Percentiles rank a stretch among this genome's conserved stretches.
These are phyloP conservation scores for Citrus unshiu DNA, from an alignment of 345 rosid genomes.

Conservation along the genomic window DNA sequence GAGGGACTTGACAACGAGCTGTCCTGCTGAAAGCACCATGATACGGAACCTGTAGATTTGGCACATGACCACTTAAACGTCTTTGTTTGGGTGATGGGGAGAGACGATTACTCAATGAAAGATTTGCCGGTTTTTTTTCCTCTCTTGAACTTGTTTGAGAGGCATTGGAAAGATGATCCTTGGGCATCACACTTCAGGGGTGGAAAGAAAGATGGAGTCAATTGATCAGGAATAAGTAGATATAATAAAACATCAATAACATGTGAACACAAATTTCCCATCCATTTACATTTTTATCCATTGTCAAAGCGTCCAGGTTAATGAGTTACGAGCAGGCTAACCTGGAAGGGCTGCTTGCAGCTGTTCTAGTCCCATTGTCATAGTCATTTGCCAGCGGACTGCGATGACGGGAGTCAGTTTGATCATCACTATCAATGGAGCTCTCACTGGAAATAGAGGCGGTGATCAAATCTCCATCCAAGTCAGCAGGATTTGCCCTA, in stretches of 20 bases:
- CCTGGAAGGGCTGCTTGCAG: constrained; percentile 46
- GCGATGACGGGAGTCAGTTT: constrained; percentile 28
- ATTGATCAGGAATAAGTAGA: constrained; percentile 11
- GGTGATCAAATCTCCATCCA: constrained; percentile 44
- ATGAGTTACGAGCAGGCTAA: constrained; percentile 19
- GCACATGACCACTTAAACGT: constrained; percentile 45
- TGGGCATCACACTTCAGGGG: constrained; percentile 34
- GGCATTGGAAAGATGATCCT: constrained; percentile 37
- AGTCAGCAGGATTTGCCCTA: constrained; percentile 34
- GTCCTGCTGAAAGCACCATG: constrained; percentile 51
- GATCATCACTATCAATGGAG: constrained; percentile 51
- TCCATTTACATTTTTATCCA: neutral
- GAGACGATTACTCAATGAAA: constrained; percentile 38
- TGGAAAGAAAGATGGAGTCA: constrained; percentile 8
- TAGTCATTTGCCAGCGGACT: constrained; percentile 49
- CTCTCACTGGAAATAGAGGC: constrained; percentile 49
- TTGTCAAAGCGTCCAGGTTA: neutral
- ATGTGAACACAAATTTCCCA: neutral
- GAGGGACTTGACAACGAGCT: constrained; percentile 83
- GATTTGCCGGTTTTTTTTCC: constrained; percentile 41
- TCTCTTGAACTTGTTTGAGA: constrained; percentile 37
- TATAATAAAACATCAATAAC: neutral
- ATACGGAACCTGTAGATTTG: constrained; percentile 50
- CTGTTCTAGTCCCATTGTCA: constrained; percentile 40
- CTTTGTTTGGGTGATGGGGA: constrained; percentile 48